Percentiles rank a stretch among this genome's conserved stretches.
These are phyloP conservation scores for Dillenia suffruticosa DNA, from an alignment of 164 flowering plant species.

Conservation along the genomic window DNA sequence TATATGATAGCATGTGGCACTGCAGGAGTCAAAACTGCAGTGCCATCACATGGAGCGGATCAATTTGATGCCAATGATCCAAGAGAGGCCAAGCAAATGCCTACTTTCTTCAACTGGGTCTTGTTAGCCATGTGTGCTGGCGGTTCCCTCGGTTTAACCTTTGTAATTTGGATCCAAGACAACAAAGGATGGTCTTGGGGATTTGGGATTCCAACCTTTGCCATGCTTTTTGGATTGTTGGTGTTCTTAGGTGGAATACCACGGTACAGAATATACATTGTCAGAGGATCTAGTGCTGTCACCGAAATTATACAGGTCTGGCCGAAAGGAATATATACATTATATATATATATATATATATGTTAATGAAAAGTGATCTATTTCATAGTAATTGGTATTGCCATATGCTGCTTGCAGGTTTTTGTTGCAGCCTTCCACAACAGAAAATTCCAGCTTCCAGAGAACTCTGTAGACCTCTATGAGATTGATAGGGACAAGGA, in stretches of 20 bases:
- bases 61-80: conserved; percentile 71
- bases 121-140: conserved; percentile 45
- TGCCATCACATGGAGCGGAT: conserved; percentile 77
- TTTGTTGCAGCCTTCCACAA: conserved; percentile 59
- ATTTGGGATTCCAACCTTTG: conserved; percentile 33
- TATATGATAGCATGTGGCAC: conserved; percentile 50
- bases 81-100: conserved; percentile 46
- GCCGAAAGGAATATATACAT: not conserved
- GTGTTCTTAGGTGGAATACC: conserved; percentile 42
- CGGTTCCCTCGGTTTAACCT: conserved; percentile 40
- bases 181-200: conserved; percentile 70
- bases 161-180: conserved; percentile 61
- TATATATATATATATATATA: not conserved
- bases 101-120: conserved; percentile 63
- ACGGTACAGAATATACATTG: conserved; percentile 29
- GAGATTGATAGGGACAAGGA: conserved; percentile 49
- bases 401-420: conserved; percentile 32
- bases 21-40: conserved; percentile 51
- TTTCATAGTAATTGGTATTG: conserved; percentile 17
- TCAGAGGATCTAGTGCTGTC: conserved; percentile 15
- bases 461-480: conserved; percentile 42
- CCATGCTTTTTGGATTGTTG: conserved; percentile 39
- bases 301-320: conserved; percentile 35
- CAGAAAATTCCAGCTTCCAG: conserved; percentile 42
- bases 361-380: conserved; percentile 18